A percentile compares a stretch with the other conserved stretches of the same genome.
These are phyloP conservation scores for Leccinum arenicola DNA, from an alignment of 768 basidiomycete genomes.

Conservation along the genomic window DNA sequence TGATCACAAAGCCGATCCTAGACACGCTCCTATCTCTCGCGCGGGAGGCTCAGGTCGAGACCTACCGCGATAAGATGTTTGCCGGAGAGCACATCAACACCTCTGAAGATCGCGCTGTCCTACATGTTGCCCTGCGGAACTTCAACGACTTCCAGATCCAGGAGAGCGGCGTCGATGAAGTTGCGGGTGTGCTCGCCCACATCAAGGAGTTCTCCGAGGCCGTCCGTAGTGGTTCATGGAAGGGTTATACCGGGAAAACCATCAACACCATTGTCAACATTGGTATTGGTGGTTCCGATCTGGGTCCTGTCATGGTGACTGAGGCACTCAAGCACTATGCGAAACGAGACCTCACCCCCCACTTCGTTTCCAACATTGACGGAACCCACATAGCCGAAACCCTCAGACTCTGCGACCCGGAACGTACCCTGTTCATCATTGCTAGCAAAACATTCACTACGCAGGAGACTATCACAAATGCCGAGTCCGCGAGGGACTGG, in stretches of 20 bases:
- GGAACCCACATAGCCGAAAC: constrained; percentile 96
- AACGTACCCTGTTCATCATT: constrained; percentile 95
- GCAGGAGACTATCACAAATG: constrained; percentile 99
- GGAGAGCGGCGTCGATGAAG: constrained; percentile 82
- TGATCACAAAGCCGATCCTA: constrained; percentile 85
- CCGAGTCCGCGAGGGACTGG: constrained; percentile 91
- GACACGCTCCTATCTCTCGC: constrained; percentile 74
- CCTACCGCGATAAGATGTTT: constrained; percentile 90
- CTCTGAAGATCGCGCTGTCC: constrained; percentile 94
- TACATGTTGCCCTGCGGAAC: constrained; percentile 91
- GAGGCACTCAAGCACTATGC: constrained; percentile 94
- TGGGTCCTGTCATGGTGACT: constrained; percentile 98
- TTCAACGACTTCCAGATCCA: constrained; percentile 72
- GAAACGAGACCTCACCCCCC: constrained; percentile 80
- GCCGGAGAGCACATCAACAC: constrained; percentile 97
- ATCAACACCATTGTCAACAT: constrained; percentile 98
- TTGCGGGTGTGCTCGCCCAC: constrained; percentile 79
- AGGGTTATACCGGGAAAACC: constrained; percentile 93
- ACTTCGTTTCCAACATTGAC: constrained; percentile 98
- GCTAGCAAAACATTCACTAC: constrained; percentile 99
- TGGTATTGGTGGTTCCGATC: constrained; percentile 96
- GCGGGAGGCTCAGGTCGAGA: constrained; percentile 83
- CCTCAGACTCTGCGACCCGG: constrained; percentile 74
- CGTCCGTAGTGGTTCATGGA: constrained; percentile 87
- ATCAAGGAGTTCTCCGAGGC: constrained; percentile 87